These are phyloP conservation scores for Paramyrothecium sp. DNA, from an alignment of 2,329 filamentous ascomycete species.

Conservation along the genomic window DNA sequence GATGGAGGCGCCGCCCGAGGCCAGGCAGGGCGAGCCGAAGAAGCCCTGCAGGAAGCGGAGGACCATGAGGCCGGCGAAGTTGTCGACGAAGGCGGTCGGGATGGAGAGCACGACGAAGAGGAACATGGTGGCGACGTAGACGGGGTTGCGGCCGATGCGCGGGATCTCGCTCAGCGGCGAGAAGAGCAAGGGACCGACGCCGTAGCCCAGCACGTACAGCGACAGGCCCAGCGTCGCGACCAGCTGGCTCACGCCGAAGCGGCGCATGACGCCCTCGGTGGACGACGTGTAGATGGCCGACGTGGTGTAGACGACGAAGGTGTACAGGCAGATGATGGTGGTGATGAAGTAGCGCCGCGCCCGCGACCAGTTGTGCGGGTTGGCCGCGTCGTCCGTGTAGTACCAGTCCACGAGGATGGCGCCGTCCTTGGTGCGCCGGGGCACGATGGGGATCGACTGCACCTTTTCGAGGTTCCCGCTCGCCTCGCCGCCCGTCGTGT, in stretches of 20 bases:
- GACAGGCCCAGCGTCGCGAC: constrained; percentile 57
- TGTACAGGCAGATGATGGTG: constrained; percentile 52
- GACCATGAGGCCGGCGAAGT: constrained; percentile 63
- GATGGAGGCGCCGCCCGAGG: constrained; percentile 53
- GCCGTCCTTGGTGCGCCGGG: constrained; percentile 48
- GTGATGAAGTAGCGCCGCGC: constrained; percentile 39
- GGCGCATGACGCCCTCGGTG: constrained; percentile 44
- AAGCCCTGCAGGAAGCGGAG: constrained; percentile 65
- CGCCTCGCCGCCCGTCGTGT: neutral
- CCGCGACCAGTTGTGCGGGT: constrained; percentile 55
- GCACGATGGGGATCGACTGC: constrained; percentile 47
- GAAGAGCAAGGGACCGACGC: constrained; percentile 63
- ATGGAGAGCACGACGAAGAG: constrained; percentile 67
- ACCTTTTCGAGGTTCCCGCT: constrained; percentile 32
- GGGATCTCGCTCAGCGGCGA: constrained; percentile 68
- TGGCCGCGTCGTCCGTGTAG: constrained; percentile 51
- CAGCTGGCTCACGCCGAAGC: constrained; percentile 51
- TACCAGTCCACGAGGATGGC: constrained; percentile 54
- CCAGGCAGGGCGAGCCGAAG: constrained; percentile 64
- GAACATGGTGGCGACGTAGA: constrained; percentile 67
- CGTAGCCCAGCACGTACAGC: constrained; percentile 63
- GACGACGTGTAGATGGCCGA: constrained; percentile 48
- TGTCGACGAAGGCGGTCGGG: constrained; percentile 60
- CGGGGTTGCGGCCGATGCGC: constrained; percentile 62
- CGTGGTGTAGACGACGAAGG: constrained; percentile 56